Conservation (phyloP, 352 stramenopile genomes). For the Globisporangium heterothallicum region DNA sequence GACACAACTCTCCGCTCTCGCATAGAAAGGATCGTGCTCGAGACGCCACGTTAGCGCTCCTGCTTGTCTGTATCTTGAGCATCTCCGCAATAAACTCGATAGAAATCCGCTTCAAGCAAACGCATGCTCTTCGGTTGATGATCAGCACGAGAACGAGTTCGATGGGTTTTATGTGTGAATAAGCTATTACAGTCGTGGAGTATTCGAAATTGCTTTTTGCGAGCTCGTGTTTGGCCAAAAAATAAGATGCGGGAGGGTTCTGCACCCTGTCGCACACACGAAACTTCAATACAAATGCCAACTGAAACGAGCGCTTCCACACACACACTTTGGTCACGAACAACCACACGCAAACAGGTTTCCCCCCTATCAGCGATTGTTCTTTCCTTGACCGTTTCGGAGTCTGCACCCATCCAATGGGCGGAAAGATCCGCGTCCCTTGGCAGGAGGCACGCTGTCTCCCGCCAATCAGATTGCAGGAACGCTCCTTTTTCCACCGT, state of each 20-base stretch:
- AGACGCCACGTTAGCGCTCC: background rate
- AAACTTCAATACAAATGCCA: background rate
- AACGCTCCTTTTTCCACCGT: background rate
- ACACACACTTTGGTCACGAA: background rate
- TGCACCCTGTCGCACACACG: background rate
- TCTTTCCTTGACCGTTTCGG: constrained; percentile 11
- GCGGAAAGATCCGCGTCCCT: constrained; percentile 9
- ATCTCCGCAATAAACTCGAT: too few species aligned
- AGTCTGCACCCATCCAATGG: constrained; percentile 15
- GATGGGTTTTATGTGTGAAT: too few species aligned
- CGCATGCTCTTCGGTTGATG: too few species aligned
- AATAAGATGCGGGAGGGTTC: background rate
- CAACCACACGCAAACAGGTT: background rate
- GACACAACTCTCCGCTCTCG: background rate
- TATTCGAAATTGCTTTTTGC: too few species aligned
- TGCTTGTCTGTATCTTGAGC: too few species aligned
- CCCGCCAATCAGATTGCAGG: constrained; percentile 9
- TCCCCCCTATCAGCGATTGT: too few species aligned
- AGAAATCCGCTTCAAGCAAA: too few species aligned
- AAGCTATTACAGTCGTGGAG: too few species aligned
- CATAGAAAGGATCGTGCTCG: background rate
- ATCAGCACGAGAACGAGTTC: too few species aligned
- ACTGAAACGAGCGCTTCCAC: background rate
- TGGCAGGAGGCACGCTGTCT: constrained; percentile 12
- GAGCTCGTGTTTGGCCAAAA: background rate